Base-by-base conservation (phyloP, 176 grass and related monocot genomes). In the barley (Hordeum vulgare) region DNA sequence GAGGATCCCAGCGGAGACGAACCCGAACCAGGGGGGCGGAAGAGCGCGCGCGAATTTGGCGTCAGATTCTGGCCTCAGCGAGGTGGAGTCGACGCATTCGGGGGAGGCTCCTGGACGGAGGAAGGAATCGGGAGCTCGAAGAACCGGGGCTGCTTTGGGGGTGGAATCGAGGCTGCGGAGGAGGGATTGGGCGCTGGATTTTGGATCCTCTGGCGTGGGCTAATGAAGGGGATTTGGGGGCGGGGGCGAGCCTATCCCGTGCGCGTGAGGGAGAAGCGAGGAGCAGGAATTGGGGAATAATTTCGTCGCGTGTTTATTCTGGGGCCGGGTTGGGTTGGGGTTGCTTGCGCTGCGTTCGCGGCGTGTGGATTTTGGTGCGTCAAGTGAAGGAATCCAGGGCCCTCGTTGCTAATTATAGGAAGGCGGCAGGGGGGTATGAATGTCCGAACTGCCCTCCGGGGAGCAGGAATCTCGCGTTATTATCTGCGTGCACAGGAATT, bases 351-450 rank as follows among this genome's bases (percentile, higher is more conserved):
- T 66, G 77, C 68, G 75, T 67, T 68, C 41, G 31, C 47, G 14
- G 60, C 5, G 68, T 29, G 29, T 8, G 51, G 51, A 56, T 56
- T 76, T 75, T 53, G 56, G 68, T 80, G 76, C 81, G 87, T 80
- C 23, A 75, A 69, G 87, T 61, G 68, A 76, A 71, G 61, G 78
- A 86, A 82, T 37, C 78, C 56, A 80, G 78, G 88, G 20, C 83
- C 88, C 73, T 44, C 4, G 56, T 71, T 59, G 45, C 80, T 35
- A 79, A 83, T 86, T 83, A 86, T 86, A 90, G 75, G 36, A 83
- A 74, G 39, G 74, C 64, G 57, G 44, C 78, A 2, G 35, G 26
- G 53, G 18, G 53, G 71, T 1, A 18, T 0, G 20, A 74, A 78
- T 83, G 79, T 9, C 88, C 8, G 4, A 66, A 86, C 21, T 82